Conservation (phyloP, 108 stramenopile species). For the Bacterosira constricta region DNA sequence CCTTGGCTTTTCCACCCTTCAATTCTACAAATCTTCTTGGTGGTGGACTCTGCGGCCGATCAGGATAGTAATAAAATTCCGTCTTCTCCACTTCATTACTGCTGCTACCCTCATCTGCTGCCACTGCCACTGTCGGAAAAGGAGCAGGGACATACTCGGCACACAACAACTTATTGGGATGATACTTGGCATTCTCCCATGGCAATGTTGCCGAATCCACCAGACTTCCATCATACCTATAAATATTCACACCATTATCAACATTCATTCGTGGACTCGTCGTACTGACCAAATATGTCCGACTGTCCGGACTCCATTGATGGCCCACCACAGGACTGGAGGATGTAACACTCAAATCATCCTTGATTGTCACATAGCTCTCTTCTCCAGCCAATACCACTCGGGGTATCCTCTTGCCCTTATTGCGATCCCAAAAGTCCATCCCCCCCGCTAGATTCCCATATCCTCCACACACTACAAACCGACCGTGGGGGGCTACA, state of each 20-base stretch:
- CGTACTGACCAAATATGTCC: slow-evolving; percentile 89
- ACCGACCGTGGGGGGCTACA: slow-evolving; percentile 92
- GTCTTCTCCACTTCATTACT: background rate
- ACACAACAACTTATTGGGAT: slow-evolving; percentile 69
- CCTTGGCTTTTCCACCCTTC: slow-evolving; percentile 43
- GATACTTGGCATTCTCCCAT: slow-evolving; percentile 80
- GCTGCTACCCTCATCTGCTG: background rate
- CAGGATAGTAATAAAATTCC: slow-evolving; percentile 69
- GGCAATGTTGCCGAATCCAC: slow-evolving; percentile 51
- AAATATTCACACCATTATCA: slow-evolving; percentile 91
- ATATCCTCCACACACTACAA: slow-evolving; percentile 84
- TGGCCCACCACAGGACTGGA: slow-evolving; percentile 81
- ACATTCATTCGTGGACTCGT: slow-evolving; percentile 98
- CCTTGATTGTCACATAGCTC: slow-evolving; percentile 37
- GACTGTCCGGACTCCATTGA: slow-evolving; percentile 93
- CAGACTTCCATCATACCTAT: slow-evolving; percentile 84
- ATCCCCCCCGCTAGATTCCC: slow-evolving; percentile 91
- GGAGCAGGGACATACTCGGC: slow-evolving; percentile 73
- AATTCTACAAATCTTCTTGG: slow-evolving; percentile 48
- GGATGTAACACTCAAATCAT: slow-evolving; percentile 61
- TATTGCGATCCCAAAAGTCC: slow-evolving; percentile 97
- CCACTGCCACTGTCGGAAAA: slow-evolving; percentile 6
- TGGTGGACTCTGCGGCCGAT: slow-evolving; percentile 85
- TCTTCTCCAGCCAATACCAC: slow-evolving; percentile 35
- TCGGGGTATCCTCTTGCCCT: slow-evolving; percentile 73